Evolutionary conservation across 371 early-diverging fungal genomes (phyloP).

Genomic region (Parasitella parasitica): DNA sequence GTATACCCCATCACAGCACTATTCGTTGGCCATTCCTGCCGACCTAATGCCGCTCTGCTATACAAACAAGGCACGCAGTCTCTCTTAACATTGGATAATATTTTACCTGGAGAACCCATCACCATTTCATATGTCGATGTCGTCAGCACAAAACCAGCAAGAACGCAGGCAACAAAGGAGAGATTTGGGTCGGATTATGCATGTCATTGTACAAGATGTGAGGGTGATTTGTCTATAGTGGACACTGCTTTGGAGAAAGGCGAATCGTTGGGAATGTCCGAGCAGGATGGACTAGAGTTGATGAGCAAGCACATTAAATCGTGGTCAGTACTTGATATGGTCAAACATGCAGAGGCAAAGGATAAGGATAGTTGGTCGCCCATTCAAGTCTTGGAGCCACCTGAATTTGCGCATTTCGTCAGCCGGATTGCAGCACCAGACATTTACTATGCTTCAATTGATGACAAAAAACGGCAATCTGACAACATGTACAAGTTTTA

Average conservation of each 20-base stretch:
- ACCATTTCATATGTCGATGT: constrained; percentile 76
- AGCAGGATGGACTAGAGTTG: constrained; percentile 2
- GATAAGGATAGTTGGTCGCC: constrained; percentile 21
- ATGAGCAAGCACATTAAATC: constrained; percentile 17
- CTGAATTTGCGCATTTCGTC: constrained; percentile 36
- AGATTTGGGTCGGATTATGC: constrained; percentile 32
- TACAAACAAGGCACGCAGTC: constrained; percentile 48
- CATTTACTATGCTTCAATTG: constrained; percentile 20
- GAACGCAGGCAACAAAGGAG: constrained; percentile 50
- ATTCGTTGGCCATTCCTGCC: constrained; percentile 78
- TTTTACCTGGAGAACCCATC: constrained; percentile 68
- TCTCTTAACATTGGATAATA: constrained; percentile 60
- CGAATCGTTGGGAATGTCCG: not conserved
- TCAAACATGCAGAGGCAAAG: constrained; percentile 10
- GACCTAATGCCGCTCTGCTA: constrained; percentile 72
- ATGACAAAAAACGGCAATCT: not conserved
- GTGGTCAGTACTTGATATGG: constrained; percentile 40
- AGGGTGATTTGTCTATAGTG: constrained; percentile 10
- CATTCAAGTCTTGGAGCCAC: constrained; percentile 20
- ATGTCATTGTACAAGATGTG: constrained; percentile 37
- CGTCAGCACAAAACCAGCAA: constrained; percentile 49
- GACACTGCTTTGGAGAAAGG: constrained; percentile 18
- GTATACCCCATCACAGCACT: constrained; percentile 75
- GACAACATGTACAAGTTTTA: constrained; percentile 1
- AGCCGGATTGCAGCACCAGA: constrained; percentile 35